Base-by-base conservation (phyloP, 75 land plant genomes). In the Sequoia sempervirens region DNA sequence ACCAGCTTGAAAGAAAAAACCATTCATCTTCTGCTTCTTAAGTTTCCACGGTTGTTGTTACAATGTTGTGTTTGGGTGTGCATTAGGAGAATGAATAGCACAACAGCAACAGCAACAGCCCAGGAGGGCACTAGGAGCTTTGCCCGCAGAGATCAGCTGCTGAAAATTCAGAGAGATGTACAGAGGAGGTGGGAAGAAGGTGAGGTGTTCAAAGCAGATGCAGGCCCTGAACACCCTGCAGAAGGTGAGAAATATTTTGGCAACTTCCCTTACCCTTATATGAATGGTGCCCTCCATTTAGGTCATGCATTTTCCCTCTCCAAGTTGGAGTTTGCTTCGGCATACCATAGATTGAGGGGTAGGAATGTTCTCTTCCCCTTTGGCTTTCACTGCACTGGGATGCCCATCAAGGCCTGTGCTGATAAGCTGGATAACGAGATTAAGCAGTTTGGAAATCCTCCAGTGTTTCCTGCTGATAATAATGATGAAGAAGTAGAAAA, bases 341-440 rank as follows among this genome's bases (percentile, higher is more conserved):
- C 98, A 32, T 96, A 85, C 80, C 92, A 96, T 79, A 84, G 98
- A 46, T 68, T 96, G 80, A 87, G 89, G 32, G 96, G 94, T 18
- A 82, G 86, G 26, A 89, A 93, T 84, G 98, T 96, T 30, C 91
- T 96, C 8, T 86, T 96, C 38, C 98, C 98, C 28, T 93, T 96
- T 84, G 96, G 73, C 6, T 94, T 94, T 81, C 95, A 96, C 83
- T 96, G 96, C 85, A 96, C 98, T 45, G 95, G 96, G 12, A 96
- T 94, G 96, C 96, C 96, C 9, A 94, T 96, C 82, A 96, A 96
- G 92, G 96, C 98, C 8, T 91, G 95, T 45, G 95, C 96, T 83
- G 93, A 96, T 81, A 94, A 96, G 78, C 85, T 96, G 52, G 89
- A 86, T 1, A 79, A 96, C 5, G 96, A 96, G 86, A 92, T 93